phyloP scores from a whole-genome alignment of 2,329 filamentous ascomycete species.

The Phaeosphaeria sp. region DNA sequence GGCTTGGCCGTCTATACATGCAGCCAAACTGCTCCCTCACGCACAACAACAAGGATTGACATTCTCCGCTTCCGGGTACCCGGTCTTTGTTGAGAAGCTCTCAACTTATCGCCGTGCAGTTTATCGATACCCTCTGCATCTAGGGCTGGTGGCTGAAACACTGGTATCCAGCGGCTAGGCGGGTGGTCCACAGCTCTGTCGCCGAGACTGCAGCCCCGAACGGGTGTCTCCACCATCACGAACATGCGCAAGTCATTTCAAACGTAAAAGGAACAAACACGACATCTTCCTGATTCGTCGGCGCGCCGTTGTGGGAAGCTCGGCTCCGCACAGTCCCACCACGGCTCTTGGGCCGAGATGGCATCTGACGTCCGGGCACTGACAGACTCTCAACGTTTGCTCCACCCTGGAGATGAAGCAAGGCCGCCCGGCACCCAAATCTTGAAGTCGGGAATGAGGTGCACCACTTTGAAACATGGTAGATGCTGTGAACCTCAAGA shows the following conservation, averaged over 20 bases:
- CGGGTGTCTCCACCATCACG: slow-evolving; percentile 11
- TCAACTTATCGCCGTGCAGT: slow-evolving; percentile 14
- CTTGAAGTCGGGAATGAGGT: slow-evolving; percentile 2
- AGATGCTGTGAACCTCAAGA: slow-evolving; percentile 3
- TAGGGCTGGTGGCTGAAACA: slow-evolving; percentile 24
- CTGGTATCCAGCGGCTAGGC: slow-evolving; percentile 18
- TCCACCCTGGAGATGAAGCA: slow-evolving; percentile 4
- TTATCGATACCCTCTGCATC: slow-evolving; percentile 22
- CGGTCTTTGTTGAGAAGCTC: slow-evolving; percentile 17
- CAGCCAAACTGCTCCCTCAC: background rate
- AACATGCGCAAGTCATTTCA: slow-evolving; percentile 11
- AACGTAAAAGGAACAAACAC: slow-evolving; percentile 13
- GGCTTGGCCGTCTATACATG: background rate
- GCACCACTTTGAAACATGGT: slow-evolving; percentile 5
- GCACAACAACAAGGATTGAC: slow-evolving; percentile 1
- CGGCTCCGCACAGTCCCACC: slow-evolving; percentile 2
- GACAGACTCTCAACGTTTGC: background rate
- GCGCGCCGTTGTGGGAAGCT: background rate
- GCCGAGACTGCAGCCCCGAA: slow-evolving; percentile 11
- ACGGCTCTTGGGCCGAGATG: background rate
- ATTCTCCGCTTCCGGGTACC: slow-evolving; percentile 6
- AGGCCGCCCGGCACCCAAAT: slow-evolving; percentile 4
- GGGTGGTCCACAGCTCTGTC: slow-evolving; percentile 16
- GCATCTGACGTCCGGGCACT: background rate
- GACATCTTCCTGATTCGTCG: slow-evolving; percentile 16